These are phyloP conservation scores for Pyracantha coccinea DNA, from an alignment of 331 rosid species.

Conservation along the genomic window DNA sequence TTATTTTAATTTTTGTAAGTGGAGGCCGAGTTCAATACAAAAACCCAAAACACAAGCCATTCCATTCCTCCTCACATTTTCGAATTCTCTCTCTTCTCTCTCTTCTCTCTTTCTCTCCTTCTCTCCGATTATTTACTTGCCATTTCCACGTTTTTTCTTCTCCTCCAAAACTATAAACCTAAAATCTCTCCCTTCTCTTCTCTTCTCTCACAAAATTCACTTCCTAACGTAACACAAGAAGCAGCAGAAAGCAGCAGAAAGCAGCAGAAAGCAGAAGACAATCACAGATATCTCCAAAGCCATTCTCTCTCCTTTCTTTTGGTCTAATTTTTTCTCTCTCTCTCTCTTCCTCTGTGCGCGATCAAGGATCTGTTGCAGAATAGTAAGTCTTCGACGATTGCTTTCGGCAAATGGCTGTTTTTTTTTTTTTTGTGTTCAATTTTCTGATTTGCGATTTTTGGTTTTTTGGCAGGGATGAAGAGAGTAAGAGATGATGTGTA, in stretches of 20 bases:
- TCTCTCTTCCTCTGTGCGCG: background rate
- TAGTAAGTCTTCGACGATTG: conserved; percentile 16
- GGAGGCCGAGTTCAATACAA: background rate
- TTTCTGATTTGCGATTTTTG: conserved; percentile 7
- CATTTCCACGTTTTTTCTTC: conserved; percentile 23
- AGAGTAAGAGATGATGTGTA: conserved; percentile 53
- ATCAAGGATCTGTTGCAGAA: background rate
- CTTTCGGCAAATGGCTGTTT: background rate
- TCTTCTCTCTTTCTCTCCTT: background rate
- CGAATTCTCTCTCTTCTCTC: background rate
- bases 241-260: background rate
- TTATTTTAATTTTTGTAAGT: too few relatives aligned
- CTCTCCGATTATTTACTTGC: background rate
- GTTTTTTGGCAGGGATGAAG: conserved; percentile 45
- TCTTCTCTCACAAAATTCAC: background rate
- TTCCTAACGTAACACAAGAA: background rate
- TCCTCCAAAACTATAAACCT: background rate
- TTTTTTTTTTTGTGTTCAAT: background rate
- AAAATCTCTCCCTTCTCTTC: background rate
- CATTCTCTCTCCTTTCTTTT: background rate
- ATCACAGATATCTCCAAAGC: background rate
- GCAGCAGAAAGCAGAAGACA: background rate
- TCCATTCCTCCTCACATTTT: background rate
- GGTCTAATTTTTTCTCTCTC: background rate
- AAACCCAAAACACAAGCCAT: conserved; percentile 20